Evolutionary conservation across 176 grass and related monocot species (phyloP).

Genomic region (sorghum (Sorghum bicolor)): DNA sequence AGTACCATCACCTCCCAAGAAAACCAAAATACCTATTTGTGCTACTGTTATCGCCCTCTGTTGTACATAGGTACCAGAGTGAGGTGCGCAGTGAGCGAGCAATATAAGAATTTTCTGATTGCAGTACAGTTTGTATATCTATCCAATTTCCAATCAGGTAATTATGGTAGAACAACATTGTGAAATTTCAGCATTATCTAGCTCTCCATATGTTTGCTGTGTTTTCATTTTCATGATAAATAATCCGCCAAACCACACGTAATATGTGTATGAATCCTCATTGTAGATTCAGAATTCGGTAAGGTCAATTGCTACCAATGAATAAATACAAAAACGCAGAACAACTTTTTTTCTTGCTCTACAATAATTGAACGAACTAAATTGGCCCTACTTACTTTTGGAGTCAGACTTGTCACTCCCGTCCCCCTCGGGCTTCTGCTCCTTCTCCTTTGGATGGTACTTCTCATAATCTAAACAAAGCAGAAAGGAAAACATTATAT

Average conservation of each 20-base stretch:
- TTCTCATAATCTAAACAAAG: slow-evolving; percentile 77
- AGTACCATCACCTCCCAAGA: neutral
- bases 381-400: slow-evolving; percentile 47
- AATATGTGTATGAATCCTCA: neutral
- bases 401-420: slow-evolving; percentile 65
- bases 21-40: neutral
- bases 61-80: neutral
- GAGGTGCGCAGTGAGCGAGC: neutral
- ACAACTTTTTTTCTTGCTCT: neutral
- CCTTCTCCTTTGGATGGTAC: slow-evolving; percentile 68
- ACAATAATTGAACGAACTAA: slow-evolving; percentile 13
- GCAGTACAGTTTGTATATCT: neutral
- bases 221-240: neutral
- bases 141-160: neutral
- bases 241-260: neutral
- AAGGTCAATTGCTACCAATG: neutral
- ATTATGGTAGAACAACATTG: neutral
- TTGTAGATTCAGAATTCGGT: neutral
- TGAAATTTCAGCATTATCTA: neutral
- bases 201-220: neutral
- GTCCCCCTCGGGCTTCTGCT: slow-evolving; percentile 57
- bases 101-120: neutral
- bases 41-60: no score
- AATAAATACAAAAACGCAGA: neutral
- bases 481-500: neutral